Conservation (phyloP, 208 protist species). For the Trypanosoma platydactyli region DNA sequence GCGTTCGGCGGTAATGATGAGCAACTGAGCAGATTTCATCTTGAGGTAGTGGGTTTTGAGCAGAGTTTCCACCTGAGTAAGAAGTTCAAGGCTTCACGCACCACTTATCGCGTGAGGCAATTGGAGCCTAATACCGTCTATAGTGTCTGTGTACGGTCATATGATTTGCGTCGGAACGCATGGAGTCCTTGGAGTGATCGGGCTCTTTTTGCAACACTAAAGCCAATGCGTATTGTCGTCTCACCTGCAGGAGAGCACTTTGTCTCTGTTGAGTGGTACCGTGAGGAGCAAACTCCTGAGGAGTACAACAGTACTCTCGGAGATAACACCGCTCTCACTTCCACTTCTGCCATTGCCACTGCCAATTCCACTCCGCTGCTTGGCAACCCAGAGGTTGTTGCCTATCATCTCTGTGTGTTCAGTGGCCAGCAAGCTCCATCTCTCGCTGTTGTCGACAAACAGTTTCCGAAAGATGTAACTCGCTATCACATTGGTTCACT, state of each 20-base stretch:
- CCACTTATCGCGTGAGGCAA: constrained; percentile 65
- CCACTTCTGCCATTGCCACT: background rate
- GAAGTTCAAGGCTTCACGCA: constrained; percentile 68
- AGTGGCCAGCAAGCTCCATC: constrained; percentile 65
- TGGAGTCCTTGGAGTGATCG: constrained; percentile 80
- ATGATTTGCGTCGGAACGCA: constrained; percentile 36
- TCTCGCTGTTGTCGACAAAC: constrained; percentile 82
- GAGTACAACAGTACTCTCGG: constrained; percentile 60
- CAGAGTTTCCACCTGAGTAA: constrained; percentile 70
- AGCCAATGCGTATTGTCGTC: constrained; percentile 64
- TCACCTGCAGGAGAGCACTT: constrained; percentile 70
- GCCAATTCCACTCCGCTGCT: constrained; percentile 35
- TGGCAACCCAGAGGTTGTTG: constrained; percentile 64
- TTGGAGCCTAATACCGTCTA: constrained; percentile 84
- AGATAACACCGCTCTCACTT: background rate
- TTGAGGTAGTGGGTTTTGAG: constrained; percentile 78
- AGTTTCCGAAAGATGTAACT: constrained; percentile 72
- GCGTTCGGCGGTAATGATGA: constrained; percentile 54
- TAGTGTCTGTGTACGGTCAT: constrained; percentile 67
- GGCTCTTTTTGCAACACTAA: constrained; percentile 77
- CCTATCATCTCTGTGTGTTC: constrained; percentile 88
- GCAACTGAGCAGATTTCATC: constrained; percentile 56
- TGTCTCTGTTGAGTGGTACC: constrained; percentile 75
- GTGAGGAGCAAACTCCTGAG: constrained; percentile 52
- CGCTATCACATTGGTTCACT: constrained; percentile 60